phyloP scores from a whole-genome alignment of 2,329 filamentous ascomycete genomes.

The Venturia oleaginea region DNA sequence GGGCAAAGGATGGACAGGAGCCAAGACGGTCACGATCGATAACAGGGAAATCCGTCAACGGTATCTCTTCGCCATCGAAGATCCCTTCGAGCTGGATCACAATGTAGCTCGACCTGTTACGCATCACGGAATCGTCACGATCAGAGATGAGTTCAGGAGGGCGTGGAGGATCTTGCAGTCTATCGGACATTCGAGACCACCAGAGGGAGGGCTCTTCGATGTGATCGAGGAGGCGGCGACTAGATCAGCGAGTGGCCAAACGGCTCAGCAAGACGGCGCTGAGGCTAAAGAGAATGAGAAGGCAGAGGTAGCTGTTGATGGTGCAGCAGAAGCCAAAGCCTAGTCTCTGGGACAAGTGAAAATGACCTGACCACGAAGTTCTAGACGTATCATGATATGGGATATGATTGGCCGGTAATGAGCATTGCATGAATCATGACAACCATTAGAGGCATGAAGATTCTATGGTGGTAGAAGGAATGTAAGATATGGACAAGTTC shows the following conservation, averaged over 20 bases:
- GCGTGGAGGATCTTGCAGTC: slow-evolving; percentile 61
- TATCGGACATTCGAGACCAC: slow-evolving; percentile 20
- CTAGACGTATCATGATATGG: neutral
- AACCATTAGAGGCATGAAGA: neutral
- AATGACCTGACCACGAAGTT: neutral
- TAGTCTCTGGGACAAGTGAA: neutral
- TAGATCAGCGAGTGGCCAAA: neutral
- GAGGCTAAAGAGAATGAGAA: neutral
- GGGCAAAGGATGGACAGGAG: slow-evolving; percentile 79
- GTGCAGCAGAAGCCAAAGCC: neutral
- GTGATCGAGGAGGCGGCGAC: slow-evolving; percentile 20
- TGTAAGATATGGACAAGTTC: neutral
- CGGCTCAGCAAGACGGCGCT: neutral
- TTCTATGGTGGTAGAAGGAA: neutral
- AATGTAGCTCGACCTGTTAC: slow-evolving; percentile 84
- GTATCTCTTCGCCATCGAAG: slow-evolving; percentile 83
- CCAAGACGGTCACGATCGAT: slow-evolving; percentile 54
- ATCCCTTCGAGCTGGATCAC: slow-evolving; percentile 81
- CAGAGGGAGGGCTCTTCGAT: slow-evolving; percentile 29
- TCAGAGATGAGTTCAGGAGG: slow-evolving; percentile 75
- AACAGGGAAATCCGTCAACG: slow-evolving; percentile 62
- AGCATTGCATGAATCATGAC: neutral
- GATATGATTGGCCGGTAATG: neutral
- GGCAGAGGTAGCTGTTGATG: neutral
- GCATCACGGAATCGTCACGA: slow-evolving; percentile 70